Percentiles rank a stretch among this genome's conserved stretches.
phyloP scores from a whole-genome alignment of 2,329 filamentous ascomycete genomes.

The Lachnellula arida region DNA sequence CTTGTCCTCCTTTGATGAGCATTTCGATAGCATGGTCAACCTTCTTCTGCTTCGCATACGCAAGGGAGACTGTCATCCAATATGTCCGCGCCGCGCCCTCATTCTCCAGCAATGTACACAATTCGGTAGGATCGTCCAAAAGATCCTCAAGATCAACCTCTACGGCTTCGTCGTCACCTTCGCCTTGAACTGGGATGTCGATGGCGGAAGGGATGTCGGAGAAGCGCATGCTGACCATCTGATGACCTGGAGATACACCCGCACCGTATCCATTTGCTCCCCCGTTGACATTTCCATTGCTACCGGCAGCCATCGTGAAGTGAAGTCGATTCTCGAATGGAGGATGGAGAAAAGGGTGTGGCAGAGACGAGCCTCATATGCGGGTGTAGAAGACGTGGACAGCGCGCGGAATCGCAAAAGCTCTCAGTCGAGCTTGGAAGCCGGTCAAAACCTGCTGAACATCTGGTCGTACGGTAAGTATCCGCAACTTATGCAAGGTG shows the following conservation, averaged over 20 bases:
- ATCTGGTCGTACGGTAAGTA: no score
- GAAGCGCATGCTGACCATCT: slow-evolving; percentile 44
- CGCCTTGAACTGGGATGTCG: slow-evolving; percentile 61
- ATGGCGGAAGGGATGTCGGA: slow-evolving; percentile 61
- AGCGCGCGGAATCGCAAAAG: background rate
- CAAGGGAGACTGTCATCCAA: slow-evolving; percentile 97
- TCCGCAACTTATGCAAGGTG: no score
- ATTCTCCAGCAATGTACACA: slow-evolving; percentile 92
- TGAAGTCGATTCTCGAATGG: background rate
- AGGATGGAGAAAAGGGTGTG: background rate
- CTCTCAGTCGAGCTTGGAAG: background rate
- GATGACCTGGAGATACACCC: slow-evolving; percentile 14
- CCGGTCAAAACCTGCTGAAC: background rate
- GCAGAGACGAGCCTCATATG: background rate
- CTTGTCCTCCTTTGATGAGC: slow-evolving; percentile 59
- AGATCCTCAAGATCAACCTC: slow-evolving; percentile 91
- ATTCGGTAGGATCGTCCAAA: slow-evolving; percentile 87
- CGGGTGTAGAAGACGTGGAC: background rate
- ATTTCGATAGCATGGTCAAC: slow-evolving; percentile 77
- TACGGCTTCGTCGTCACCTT: slow-evolving; percentile 66
- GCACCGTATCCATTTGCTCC: slow-evolving; percentile 24
- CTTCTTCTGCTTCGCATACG: slow-evolving; percentile 94
- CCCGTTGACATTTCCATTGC: slow-evolving; percentile 24
- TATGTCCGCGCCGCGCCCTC: slow-evolving; percentile 87
- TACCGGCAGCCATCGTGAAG: slow-evolving; percentile 23